Evolutionary conservation across 768 basidiomycete genomes (phyloP).

Genomic region (Asterophora parasitica): DNA sequence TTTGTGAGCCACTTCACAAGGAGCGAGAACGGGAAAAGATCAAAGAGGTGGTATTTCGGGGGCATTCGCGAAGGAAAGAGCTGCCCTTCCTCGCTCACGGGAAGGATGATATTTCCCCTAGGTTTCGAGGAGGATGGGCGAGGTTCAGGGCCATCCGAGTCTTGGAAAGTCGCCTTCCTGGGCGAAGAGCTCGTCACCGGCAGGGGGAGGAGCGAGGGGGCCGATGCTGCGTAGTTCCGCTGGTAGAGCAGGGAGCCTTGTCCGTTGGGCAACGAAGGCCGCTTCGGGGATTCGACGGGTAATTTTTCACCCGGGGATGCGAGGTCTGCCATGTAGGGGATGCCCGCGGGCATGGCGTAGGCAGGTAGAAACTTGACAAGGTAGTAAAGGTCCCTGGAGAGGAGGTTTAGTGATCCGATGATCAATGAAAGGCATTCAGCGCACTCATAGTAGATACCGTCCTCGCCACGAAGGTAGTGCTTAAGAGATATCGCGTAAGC

Average conservation of each 20-base stretch:
- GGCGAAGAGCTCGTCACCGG: constrained; percentile 21
- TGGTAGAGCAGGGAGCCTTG: constrained; percentile 21
- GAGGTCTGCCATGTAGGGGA: constrained; percentile 34
- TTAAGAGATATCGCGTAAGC: constrained; percentile 63
- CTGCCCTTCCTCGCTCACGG: constrained; percentile 38
- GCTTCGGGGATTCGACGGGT: constrained; percentile 8
- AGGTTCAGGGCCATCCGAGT: neutral
- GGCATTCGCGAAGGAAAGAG: constrained; percentile 53
- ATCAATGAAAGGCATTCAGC: constrained; percentile 20
- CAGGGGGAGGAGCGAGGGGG: constrained; percentile 18
- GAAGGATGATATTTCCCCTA: constrained; percentile 30
- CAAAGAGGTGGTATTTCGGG: constrained; percentile 55
- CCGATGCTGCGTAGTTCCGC: constrained; percentile 13
- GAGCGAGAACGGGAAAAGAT: constrained; percentile 68
- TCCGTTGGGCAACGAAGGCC: constrained; percentile 1
- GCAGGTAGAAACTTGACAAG: constrained; percentile 70
- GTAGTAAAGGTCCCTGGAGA: constrained; percentile 53
- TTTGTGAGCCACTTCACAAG: constrained; percentile 42
- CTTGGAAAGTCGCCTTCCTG: constrained; percentile 11
- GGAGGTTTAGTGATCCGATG: neutral
- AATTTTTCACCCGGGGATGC: constrained; percentile 1
- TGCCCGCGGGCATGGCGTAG: constrained; percentile 50
- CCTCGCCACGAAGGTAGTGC: constrained; percentile 64
- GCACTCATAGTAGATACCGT: constrained; percentile 43
- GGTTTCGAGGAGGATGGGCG: neutral